These are phyloP conservation scores for Kluyveromyces sp. DNA, from an alignment of 1,139 yeast species.

Conservation along the genomic window DNA sequence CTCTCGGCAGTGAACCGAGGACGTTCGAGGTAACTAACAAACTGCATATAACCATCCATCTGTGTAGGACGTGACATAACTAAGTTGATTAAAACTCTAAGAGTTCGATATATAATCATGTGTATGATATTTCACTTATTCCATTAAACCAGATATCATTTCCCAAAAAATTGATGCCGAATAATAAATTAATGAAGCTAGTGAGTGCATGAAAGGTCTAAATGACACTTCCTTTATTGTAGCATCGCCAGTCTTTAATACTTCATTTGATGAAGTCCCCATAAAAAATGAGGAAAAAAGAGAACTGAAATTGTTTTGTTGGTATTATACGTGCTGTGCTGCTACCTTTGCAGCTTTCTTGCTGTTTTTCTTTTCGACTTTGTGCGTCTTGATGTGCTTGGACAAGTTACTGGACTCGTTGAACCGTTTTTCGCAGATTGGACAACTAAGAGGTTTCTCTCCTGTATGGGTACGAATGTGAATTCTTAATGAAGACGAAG, in stretches of 20 bases:
- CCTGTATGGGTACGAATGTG: constrained; percentile 88
- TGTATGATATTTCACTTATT: no score
- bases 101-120: neutral
- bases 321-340: neutral
- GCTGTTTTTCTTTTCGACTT: constrained; percentile 2
- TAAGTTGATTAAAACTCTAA: neutral
- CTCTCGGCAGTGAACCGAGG: no score
- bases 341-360: neutral
- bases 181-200: neutral
- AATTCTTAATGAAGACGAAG: constrained; percentile 47
- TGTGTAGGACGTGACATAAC: no score
- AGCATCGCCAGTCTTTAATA: no score
- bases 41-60: no score
- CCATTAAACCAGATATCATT: neutral
- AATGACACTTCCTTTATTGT: no score
- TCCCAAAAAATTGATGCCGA: neutral
- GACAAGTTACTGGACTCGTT: constrained; percentile 84
- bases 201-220: no score
- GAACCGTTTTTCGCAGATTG: constrained; percentile 77
- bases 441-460: constrained; percentile 79
- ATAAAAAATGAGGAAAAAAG: neutral
- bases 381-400: constrained; percentile 74
- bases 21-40: no score
- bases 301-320: neutral
- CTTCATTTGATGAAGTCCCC: neutral